Base-by-base conservation (phyloP, 768 basidiomycete genomes). In the Termitomyces sp. region DNA sequence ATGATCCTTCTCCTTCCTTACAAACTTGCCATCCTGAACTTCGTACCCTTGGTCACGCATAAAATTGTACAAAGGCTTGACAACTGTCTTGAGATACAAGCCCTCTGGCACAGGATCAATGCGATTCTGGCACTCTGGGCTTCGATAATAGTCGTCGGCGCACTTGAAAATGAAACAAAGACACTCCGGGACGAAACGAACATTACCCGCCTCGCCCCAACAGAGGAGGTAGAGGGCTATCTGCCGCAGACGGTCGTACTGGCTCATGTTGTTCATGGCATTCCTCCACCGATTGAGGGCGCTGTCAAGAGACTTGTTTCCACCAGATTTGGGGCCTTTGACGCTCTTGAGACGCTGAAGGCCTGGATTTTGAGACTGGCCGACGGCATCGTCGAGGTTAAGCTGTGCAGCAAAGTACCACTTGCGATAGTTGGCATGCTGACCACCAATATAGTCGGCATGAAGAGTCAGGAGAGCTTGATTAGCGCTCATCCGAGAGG, bases 91-190 rank as follows among this genome's bases (percentile, higher is more conserved):
- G 51, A 99, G 83, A 71, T 96, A 99, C 46, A 98, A 74, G 28
- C 96, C 96, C 66, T 98, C 97, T 10, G 90, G 90, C 2, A 98
- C 91, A 5, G 95, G 88, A 43, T 99, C 97, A 26, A 91, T 72
- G 60, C 86, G 78, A 72, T 92, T 96, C 74, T 99, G 97, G 68
- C 97, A 99, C 68, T 98, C 97, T 26, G 96, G 87, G 56, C 91
- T 93, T 56, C 97, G 90, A 71, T 99, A 99, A 69, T 98, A 98
- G 74, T 99, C 97, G 71, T 99, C 97, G 55, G 97, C 97, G 66
- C 97, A 99, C 73, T 99, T 99, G 87, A 98, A 98, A 67, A 99
- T 96, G 81, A 98, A 99, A 77, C 96, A 98, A 45, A 99, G 74
- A 63, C 90, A 92, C 68, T 99, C 97, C 11, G 97, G 95, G 21